These are phyloP conservation scores for Leptographium radiaticola DNA, from an alignment of 2,329 filamentous ascomycete species.

Conservation along the genomic window DNA sequence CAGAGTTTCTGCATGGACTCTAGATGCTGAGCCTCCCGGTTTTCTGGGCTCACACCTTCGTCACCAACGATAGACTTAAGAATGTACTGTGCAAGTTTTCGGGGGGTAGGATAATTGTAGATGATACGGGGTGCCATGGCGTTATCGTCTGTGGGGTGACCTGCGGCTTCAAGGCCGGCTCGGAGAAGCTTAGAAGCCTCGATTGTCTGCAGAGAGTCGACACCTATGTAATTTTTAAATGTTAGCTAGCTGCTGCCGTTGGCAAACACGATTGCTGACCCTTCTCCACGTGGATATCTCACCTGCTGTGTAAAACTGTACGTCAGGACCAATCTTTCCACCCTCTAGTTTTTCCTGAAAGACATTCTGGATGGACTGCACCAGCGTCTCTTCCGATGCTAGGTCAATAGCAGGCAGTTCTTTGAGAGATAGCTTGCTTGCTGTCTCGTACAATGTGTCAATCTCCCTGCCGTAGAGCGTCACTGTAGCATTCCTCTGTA, in stretches of 20 bases:
- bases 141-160: conserved; percentile 19
- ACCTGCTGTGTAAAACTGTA: conserved; percentile 24
- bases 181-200: conserved; percentile 23
- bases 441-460: background rate
- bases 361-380: conserved; percentile 17
- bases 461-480: conserved; percentile 18
- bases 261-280: too few species aligned
- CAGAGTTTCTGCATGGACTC: conserved; percentile 21
- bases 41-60: background rate
- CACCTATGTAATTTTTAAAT: conserved; percentile 14
- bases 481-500: conserved; percentile 22
- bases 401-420: conserved; percentile 11
- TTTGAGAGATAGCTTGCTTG: too few species aligned
- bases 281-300: too few species aligned
- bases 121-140: conserved; percentile 24
- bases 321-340: conserved; percentile 17
- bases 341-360: conserved; percentile 17
- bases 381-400: conserved; percentile 17
- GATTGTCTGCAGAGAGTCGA: conserved; percentile 29
- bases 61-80: background rate
- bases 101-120: conserved; percentile 24
- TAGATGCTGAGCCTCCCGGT: conserved; percentile 1
- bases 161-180: conserved; percentile 19
- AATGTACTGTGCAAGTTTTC: conserved; percentile 22
- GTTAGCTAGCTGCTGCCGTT: too few species aligned